Conservation (phyloP, 108 stramenopile species). For the Epithemia pelagica region DNA sequence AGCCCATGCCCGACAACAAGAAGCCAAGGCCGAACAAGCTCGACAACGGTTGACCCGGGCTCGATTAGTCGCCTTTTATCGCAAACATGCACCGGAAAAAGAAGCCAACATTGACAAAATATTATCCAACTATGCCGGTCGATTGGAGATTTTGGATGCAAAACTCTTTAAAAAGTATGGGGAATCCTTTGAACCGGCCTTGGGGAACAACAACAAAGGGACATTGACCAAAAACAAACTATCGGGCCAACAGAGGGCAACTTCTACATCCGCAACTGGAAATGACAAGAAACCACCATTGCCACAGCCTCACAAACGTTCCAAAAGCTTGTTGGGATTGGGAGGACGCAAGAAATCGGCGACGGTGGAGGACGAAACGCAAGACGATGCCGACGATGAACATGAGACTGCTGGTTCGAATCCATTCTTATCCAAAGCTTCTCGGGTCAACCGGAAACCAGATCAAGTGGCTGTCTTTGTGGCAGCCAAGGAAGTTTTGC, state of each 20-base stretch:
- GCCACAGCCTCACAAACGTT: neutral
- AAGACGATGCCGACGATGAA: conserved; percentile 9
- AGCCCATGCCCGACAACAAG: conserved; percentile 53
- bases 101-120: conserved; percentile 73
- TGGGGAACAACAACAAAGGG: conserved; percentile 31
- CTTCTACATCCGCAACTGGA: conserved; percentile 13
- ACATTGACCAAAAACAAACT: neutral
- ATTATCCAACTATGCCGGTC: conserved; percentile 59
- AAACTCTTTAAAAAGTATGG: conserved; percentile 77
- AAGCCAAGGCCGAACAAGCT: conserved; percentile 52
- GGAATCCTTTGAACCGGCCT: conserved; percentile 69
- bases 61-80: conserved; percentile 71
- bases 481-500: conserved; percentile 59
- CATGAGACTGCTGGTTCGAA: neutral
- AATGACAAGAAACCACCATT: conserved; percentile 1
- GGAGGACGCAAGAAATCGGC: conserved; percentile 6
- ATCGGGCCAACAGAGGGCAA: neutral
- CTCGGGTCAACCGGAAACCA: neutral
- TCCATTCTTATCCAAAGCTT: neutral
- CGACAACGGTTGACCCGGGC: conserved; percentile 55
- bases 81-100: conserved; percentile 67
- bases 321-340: neutral
- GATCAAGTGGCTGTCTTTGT: conserved; percentile 54
- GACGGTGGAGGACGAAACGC: neutral
- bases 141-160: conserved; percentile 63